A percentile compares a stretch with the other conserved stretches of the same genome.
Evolutionary conservation across 352 stramenopile genomes (phyloP).

Genomic region (Aphanomyces euteiches): DNA sequence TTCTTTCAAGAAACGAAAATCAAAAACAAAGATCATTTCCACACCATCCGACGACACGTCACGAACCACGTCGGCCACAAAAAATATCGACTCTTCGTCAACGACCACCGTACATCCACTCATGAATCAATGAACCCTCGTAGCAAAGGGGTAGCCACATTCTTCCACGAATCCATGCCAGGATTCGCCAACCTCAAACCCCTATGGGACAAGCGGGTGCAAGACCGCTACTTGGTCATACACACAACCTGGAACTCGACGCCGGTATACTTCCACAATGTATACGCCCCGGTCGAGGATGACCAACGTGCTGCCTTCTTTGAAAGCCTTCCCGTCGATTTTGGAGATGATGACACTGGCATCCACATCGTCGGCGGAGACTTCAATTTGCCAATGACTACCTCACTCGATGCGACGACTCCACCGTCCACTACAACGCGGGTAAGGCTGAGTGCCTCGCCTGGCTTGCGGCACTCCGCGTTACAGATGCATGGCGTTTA

Average conservation of each 20-base stretch:
- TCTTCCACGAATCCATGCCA: not conserved
- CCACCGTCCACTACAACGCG: not conserved
- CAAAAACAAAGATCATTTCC: conserved; percentile 11
- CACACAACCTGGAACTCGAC: not conserved
- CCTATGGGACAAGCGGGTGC: not conserved
- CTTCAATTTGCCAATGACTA: conserved; percentile 25
- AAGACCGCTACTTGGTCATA: not conserved
- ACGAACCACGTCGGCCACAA: conserved; percentile 7
- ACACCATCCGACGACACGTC: conserved; percentile 24
- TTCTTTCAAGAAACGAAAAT: conserved; percentile 24
- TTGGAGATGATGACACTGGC: not conserved
- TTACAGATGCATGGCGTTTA: conserved; percentile 31
- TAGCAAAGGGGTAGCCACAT: not conserved
- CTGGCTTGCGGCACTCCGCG: conserved; percentile 17
- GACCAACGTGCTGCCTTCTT: not conserved
- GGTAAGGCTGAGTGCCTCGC: conserved; percentile 1
- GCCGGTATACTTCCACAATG: not conserved
- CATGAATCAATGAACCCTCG: not conserved
- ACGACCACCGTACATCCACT: not conserved
- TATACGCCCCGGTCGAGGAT: not conserved
- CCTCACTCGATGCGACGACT: conserved; percentile 1
- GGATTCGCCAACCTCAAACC: not conserved
- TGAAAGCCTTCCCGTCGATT: not conserved
- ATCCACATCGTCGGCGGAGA: conserved; percentile 30
- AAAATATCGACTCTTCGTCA: conserved; percentile 8